These are phyloP conservation scores for Colletotrichum horii DNA, from an alignment of 2,329 filamentous ascomycete species.

Conservation along the genomic window DNA sequence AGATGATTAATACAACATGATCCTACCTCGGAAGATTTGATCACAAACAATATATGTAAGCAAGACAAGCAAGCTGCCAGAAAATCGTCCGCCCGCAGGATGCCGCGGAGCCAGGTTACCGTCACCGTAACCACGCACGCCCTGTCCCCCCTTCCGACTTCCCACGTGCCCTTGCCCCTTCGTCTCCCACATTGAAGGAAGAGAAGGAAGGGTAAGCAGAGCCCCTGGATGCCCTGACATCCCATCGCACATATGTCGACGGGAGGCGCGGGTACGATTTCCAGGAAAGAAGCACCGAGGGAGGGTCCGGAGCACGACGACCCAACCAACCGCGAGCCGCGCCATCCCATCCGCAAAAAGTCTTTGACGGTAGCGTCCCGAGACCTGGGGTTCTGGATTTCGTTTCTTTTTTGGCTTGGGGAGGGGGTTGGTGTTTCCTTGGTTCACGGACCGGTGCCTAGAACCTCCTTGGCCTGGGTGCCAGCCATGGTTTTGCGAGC, in stretches of 20 bases:
- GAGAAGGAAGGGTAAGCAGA: not conserved
- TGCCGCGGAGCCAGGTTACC: not conserved
- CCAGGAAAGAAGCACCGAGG: not conserved
- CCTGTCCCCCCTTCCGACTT: not conserved
- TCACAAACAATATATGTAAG: not conserved
- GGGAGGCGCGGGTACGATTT: not conserved
- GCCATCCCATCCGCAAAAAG: not conserved
- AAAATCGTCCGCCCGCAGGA: not conserved
- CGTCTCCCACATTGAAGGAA: not conserved
- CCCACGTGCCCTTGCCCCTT: not conserved
- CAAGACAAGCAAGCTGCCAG: not conserved
- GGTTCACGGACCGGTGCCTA: not conserved
- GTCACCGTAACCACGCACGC: not conserved
- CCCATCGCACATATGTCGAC: not conserved
- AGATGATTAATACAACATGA: not conserved
- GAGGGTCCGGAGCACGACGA: not conserved
- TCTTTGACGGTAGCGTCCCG: constrained; percentile 1
- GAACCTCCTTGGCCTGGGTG: not conserved
- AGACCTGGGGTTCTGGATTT: not conserved
- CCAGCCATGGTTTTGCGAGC: not conserved
- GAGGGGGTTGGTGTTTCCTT: not conserved
- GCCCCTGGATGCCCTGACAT: not conserved
- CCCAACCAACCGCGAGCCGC: not conserved
- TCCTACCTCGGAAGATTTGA: not conserved
- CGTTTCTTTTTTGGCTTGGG: not conserved